Base-by-base conservation (phyloP, 208 protist species). In the Leishmania amazonensis region DNA sequence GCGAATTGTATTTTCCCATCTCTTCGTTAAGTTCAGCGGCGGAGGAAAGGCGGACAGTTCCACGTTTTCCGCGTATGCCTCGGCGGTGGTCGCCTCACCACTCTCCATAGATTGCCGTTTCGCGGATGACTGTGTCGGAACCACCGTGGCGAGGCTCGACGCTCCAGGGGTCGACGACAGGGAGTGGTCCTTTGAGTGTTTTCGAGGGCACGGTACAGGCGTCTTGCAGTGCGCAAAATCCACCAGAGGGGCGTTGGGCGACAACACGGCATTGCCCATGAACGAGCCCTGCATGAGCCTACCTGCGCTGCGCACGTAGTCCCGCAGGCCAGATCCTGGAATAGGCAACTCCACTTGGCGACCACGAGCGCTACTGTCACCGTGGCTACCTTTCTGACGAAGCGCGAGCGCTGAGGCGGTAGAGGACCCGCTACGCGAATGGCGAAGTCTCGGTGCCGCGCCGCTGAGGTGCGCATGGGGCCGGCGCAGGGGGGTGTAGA, bases 221-320 rank as follows among this genome's bases (percentile, higher is more conserved):
- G 17, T 45, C 62, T 38, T 65, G n/a, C 35, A 2, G 40, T 57
- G 64, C 5, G 8, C 47, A 40, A 51, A 7, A 57, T 83, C 51
- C 5, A 81, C 28, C 19, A 84, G 15, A 3, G 84, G 81, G 58
- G 80, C 71, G 47, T 83, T 81, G 80, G 77, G 64, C 72, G 81
- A 75, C 47, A 81, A 28, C 40, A 83, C 83, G 9, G 71, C 78
- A 51, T 54, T 86, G 45, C 83, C 83, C 2, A 86, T 73, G 54
- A 83, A 82, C 51, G 81, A 88, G 45, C 83, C 78, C 21, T 80
- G 79, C 78, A 88, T 75, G 31, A 84, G 68, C 85, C 79, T 67
- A 81, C 86, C 85, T 38, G 76, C 85, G 2, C 54, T 75, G 65
- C 85, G 81, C 54, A 89, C 81, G 82, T 86, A 86, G 70, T 67